These are phyloP conservation scores for Leccinum holopus DNA, from an alignment of 1,284 basidiomycete species.

Conservation along the genomic window DNA sequence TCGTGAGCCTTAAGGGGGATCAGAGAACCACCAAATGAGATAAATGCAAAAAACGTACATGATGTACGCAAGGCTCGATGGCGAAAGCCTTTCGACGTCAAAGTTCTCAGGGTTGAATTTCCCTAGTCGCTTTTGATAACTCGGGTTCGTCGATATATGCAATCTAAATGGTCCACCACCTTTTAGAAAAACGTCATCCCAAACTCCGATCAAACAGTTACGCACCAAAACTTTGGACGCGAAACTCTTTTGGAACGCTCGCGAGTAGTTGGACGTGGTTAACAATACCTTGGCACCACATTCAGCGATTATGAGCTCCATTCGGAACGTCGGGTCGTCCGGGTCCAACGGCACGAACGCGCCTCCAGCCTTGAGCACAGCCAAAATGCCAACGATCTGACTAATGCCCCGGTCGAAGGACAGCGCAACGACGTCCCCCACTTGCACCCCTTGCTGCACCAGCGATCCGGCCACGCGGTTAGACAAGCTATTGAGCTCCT, in stretches of 20 bases:
- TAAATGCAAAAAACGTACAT: conserved; percentile 19
- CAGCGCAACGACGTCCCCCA: conserved; percentile 30
- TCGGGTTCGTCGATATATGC: conserved; percentile 31
- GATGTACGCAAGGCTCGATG: conserved; percentile 30
- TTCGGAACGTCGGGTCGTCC: conserved; percentile 32
- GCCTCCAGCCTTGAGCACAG: conserved; percentile 35
- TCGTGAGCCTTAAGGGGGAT: conserved; percentile 27
- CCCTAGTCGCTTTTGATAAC: conserved; percentile 25
- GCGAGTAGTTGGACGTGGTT: conserved; percentile 27
- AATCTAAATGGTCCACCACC: conserved; percentile 13
- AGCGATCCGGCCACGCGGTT: conserved; percentile 9
- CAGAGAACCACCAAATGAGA: not conserved
- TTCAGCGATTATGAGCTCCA: conserved; percentile 30
- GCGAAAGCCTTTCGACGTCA: conserved; percentile 20
- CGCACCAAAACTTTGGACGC: conserved; percentile 26
- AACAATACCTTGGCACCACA: conserved; percentile 30
- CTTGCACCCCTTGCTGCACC: no score
- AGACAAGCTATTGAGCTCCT: conserved; percentile 24
- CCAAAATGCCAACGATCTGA: conserved; percentile 33
- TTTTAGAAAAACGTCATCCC: conserved; percentile 3
- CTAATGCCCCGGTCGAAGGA: conserved; percentile 31
- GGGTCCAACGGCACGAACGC: conserved; percentile 34
- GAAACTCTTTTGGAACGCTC: conserved; percentile 23
- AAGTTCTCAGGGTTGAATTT: conserved; percentile 19
- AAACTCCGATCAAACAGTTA: not conserved